Percentiles rank a stretch among this genome's conserved stretches.
Conservation (phyloP, 441 rosid genomes). For the Populus hybrid region DNA sequence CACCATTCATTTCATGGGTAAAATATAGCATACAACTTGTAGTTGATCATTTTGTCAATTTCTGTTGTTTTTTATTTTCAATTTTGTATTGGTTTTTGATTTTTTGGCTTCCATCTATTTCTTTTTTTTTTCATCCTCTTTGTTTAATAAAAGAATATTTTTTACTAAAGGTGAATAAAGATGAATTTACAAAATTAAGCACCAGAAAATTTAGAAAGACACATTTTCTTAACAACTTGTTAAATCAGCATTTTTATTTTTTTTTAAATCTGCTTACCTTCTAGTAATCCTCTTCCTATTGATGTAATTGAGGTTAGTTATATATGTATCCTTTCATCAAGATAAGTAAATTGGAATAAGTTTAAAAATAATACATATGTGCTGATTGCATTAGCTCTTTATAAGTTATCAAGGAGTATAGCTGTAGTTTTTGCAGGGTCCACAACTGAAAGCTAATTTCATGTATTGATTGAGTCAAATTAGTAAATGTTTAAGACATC, state of each 20-base stretch:
- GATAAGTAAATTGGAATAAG: not conserved
- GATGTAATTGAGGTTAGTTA: not conserved
- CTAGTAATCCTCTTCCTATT: not conserved
- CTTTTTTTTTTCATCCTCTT: not conserved
- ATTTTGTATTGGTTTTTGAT: not conserved
- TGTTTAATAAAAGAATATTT: not conserved
- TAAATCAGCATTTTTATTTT: not conserved
- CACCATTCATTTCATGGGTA: not conserved
- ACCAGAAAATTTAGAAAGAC: not conserved
- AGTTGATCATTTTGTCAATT: conserved; percentile 1
- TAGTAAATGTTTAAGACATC: not conserved
- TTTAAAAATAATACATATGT: not conserved
- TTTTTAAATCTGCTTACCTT: not conserved
- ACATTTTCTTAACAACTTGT: not conserved
- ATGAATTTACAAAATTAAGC: not conserved
- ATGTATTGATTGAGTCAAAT: not conserved
- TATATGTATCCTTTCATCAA: not conserved
- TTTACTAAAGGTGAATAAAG: not conserved
- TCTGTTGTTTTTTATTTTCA: not conserved
- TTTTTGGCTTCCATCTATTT: not conserved
- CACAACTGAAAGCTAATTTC: not conserved
- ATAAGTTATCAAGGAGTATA: not conserved
- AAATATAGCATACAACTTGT: not conserved
- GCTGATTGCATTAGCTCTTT: not conserved
- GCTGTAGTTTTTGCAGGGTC: not conserved